phyloP scores from a whole-genome alignment of 306 rosid genomes.

The Fragaria vesca region DNA sequence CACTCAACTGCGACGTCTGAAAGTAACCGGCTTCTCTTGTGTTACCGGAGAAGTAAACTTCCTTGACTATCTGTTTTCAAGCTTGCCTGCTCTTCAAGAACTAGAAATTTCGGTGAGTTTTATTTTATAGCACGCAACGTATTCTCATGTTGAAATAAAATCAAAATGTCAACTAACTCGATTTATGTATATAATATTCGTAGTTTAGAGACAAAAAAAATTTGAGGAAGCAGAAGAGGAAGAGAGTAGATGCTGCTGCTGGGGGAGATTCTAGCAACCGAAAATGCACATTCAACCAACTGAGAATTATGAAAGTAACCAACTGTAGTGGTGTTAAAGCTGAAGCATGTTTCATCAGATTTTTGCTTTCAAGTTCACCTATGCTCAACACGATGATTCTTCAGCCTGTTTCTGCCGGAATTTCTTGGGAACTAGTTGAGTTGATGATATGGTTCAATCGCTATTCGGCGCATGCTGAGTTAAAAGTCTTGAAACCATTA shows the following conservation, averaged over 20 bases:
- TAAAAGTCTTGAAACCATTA: not conserved
- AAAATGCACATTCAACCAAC: conserved; percentile 26
- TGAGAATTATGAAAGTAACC: conserved; percentile 41
- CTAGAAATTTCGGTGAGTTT: conserved; percentile 53
- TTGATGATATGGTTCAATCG: not conserved
- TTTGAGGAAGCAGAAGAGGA: not conserved
- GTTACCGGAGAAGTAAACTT: conserved; percentile 17
- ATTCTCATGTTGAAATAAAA: not conserved
- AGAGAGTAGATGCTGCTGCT: not conserved
- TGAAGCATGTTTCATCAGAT: conserved; percentile 28
- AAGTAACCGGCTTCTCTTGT: not conserved
- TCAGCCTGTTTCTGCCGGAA: conserved; percentile 26
- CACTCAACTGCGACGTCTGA: not conserved
- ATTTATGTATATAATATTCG: not conserved
- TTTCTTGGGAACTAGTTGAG: not conserved
- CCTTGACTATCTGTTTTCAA: not conserved
- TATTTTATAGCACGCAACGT: not conserved
- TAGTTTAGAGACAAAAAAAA: not conserved
- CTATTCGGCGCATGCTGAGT: not conserved
- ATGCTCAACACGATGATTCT: conserved; percentile 52
- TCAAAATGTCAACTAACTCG: too few species aligned
- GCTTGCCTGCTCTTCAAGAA: conserved; percentile 52
- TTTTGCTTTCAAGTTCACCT: conserved; percentile 33
- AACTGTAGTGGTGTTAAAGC: conserved; percentile 36
- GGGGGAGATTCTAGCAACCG: not conserved